Evolutionary conservation across 768 basidiomycete species (phyloP).

Genomic region (Leccinum boreale): DNA sequence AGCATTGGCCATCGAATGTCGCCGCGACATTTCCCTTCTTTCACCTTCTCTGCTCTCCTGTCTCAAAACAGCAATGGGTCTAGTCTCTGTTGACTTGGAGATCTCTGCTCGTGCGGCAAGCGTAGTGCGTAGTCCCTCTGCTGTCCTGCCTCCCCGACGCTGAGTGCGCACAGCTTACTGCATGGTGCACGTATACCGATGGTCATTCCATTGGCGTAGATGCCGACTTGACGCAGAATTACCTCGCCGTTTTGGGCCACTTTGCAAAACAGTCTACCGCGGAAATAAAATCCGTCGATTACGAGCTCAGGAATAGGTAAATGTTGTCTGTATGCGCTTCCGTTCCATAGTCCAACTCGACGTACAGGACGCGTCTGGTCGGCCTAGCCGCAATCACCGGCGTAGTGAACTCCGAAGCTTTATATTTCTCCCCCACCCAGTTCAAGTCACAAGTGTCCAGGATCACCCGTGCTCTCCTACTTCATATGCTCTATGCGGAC

Average conservation of each 20-base stretch:
- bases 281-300: slow-evolving; percentile 49
- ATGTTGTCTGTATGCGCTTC: neutral
- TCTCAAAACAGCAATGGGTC: slow-evolving; percentile 53
- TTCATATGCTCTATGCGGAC: slow-evolving; percentile 62
- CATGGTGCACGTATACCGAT: slow-evolving; percentile 91
- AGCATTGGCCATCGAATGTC: slow-evolving; percentile 82
- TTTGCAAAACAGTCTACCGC: slow-evolving; percentile 62
- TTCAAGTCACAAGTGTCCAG: slow-evolving; percentile 69
- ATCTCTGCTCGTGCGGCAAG: slow-evolving; percentile 74
- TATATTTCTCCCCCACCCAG: slow-evolving; percentile 69
- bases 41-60: slow-evolving; percentile 67
- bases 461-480: slow-evolving; percentile 69
- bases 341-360: neutral
- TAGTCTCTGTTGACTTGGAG: slow-evolving; percentile 65
- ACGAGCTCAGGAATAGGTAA: slow-evolving; percentile 74
- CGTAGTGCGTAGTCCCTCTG: slow-evolving; percentile 51
- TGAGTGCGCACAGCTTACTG: slow-evolving; percentile 61
- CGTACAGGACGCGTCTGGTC: slow-evolving; percentile 71
- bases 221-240: slow-evolving; percentile 61
- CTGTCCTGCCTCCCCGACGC: neutral
- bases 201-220: slow-evolving; percentile 82
- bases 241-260: slow-evolving; percentile 60
- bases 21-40: slow-evolving; percentile 74
- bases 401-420: slow-evolving; percentile 78
- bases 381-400: slow-evolving; percentile 81